phyloP scores from a whole-genome alignment of 2,329 filamentous ascomycete genomes.

The Neofusicoccum cordaticola region DNA sequence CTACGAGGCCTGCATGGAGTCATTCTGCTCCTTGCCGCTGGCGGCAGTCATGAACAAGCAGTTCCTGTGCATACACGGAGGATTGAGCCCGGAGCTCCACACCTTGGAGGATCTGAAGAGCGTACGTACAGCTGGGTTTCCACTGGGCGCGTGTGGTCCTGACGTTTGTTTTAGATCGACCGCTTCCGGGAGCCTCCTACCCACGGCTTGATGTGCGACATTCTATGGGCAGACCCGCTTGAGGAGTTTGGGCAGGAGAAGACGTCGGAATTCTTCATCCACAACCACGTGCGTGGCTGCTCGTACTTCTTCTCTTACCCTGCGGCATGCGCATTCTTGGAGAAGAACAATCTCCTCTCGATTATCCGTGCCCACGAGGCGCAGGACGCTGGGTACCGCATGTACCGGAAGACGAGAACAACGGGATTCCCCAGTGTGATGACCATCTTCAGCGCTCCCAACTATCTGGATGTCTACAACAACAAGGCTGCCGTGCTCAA shows the following conservation, averaged over 20 bases:
- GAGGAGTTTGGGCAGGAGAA: conserved; percentile 99
- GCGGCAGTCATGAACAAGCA: conserved; percentile 99
- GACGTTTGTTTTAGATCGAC: conserved; percentile 65
- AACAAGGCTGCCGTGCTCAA: conserved; percentile 99
- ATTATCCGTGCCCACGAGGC: conserved; percentile 97
- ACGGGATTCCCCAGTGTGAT: conserved; percentile 99
- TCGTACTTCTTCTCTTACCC: conserved; percentile 99
- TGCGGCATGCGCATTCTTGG: conserved; percentile 91
- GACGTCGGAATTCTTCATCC: conserved; percentile 93
- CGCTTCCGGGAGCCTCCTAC: conserved; percentile 97
- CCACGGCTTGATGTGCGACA: conserved; percentile 97
- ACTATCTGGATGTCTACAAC: conserved; percentile 99
- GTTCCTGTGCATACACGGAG: conserved; percentile 97
- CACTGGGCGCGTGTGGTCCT: conserved; percentile 20
- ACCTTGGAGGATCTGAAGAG: conserved; percentile 90
- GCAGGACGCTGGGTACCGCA: conserved; percentile 96
- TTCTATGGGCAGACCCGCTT: conserved; percentile 95
- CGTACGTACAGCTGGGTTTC: conserved; percentile 51
- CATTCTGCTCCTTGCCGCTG: conserved; percentile 89
- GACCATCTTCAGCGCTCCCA: conserved; percentile 99
- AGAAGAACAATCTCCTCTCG: conserved; percentile 97
- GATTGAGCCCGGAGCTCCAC: conserved; percentile 91
- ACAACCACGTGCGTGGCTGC: conserved; percentile 97
- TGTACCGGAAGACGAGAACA: conserved; percentile 98
- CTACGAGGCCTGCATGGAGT: conserved; percentile 98